phyloP scores from a whole-genome alignment of 2,329 filamentous ascomycete genomes.

The Fusarium verrucosum region DNA sequence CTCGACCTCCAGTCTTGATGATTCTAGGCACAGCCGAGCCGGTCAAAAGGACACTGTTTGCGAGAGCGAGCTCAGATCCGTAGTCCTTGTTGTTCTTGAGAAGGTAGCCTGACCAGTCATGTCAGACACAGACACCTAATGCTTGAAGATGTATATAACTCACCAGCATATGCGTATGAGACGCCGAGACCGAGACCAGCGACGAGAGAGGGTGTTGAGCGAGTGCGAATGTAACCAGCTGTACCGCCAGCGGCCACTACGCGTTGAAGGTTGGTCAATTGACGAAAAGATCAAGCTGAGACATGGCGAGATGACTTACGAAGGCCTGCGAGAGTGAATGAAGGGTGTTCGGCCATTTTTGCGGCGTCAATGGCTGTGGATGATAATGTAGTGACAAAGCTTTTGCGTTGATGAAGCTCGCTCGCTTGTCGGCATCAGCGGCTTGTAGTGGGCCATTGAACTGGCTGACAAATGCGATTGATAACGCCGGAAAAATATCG shows the following conservation, averaged over 20 bases:
- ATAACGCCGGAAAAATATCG: neutral
- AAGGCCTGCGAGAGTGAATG: slow-evolving; percentile 53
- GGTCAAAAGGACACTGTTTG: slow-evolving; percentile 51
- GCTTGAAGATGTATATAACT: neutral
- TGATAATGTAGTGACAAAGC: neutral
- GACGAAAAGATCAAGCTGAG: rapidly evolving
- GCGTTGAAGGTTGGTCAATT: neutral
- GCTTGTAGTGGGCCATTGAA: neutral
- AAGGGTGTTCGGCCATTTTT: slow-evolving; percentile 53
- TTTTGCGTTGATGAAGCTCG: neutral
- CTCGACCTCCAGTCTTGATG: slow-evolving; percentile 51
- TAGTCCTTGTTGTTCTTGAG: slow-evolving; percentile 55
- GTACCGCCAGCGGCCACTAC: slow-evolving; percentile 42
- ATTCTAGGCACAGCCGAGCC: slow-evolving; percentile 52
- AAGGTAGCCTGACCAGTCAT: slow-evolving; percentile 48
- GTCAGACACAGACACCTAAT: neutral
- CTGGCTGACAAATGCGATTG: neutral
- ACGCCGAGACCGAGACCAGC: slow-evolving; percentile 40
- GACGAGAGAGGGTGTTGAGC: slow-evolving; percentile 42
- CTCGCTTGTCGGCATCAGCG: neutral
- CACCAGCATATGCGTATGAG: slow-evolving; percentile 43
- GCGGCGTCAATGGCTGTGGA: neutral
- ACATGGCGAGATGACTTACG: slow-evolving; percentile 39
- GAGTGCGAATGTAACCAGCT: slow-evolving; percentile 40
- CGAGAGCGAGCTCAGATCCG: slow-evolving; percentile 53